Percentiles rank a stretch among this genome's conserved stretches.
Conservation (phyloP, 768 basidiomycete genomes). For the Daedalea quercina region DNA sequence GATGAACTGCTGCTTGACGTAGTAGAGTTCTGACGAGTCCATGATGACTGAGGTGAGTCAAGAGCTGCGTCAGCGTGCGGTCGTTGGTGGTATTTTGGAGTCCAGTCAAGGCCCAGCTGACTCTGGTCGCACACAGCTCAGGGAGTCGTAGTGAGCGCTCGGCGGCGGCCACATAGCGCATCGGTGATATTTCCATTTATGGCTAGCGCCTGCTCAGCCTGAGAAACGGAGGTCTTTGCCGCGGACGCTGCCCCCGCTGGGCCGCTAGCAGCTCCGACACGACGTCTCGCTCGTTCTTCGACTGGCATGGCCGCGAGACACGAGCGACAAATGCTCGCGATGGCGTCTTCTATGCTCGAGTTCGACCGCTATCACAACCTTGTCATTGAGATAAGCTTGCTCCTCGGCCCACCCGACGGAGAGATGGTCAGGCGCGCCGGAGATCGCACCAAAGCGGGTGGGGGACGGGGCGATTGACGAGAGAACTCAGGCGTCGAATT, state of each 20-base stretch:
- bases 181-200: too few species aligned
- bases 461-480: background rate
- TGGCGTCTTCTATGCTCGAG: background rate
- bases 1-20: conserved; percentile 69
- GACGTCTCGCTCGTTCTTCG: background rate
- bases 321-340: background rate
- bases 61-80: too few species aligned
- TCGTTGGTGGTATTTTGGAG: too few species aligned
- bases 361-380: background rate
- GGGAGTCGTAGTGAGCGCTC: too few species aligned
- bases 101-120: too few species aligned
- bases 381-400: background rate
- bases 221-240: too few species aligned
- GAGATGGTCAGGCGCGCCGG: background rate
- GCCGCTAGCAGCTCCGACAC: too few species aligned
- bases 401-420: background rate
- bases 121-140: too few species aligned
- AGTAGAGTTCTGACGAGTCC: conserved; percentile 60
- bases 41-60: conserved; percentile 22
- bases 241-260: too few species aligned
- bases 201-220: too few species aligned
- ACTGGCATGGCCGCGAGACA: background rate
- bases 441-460: background rate
- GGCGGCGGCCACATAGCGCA: too few species aligned
- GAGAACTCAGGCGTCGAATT: background rate